These are phyloP conservation scores for Aspergillus flavus DNA, from an alignment of 2,329 filamentous ascomycete genomes.

Conservation along the genomic window DNA sequence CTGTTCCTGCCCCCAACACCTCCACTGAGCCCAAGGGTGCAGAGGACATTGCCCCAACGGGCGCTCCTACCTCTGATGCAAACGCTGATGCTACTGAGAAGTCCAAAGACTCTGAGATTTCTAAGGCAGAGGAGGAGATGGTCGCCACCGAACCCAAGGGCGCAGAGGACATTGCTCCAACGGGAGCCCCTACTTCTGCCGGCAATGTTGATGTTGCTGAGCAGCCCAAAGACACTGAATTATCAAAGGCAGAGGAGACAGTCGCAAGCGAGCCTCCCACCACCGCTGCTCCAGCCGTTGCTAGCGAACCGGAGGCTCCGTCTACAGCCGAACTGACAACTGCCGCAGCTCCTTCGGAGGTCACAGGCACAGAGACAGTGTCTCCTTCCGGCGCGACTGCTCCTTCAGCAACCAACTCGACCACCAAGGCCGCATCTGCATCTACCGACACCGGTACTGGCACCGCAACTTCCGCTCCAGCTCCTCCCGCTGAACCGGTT, in stretches of 20 bases:
- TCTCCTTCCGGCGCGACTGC: neutral
- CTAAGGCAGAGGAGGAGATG: constrained; percentile 13
- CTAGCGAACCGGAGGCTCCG: neutral
- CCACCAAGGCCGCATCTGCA: neutral
- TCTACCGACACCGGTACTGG: constrained; percentile 1
- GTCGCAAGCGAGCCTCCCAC: constrained; percentile 16
- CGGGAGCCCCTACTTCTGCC: constrained; percentile 16
- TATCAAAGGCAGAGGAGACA: constrained; percentile 14
- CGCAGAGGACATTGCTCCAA: constrained; percentile 9
- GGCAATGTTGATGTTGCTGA: constrained; percentile 16
- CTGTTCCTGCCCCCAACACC: neutral
- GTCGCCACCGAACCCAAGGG: constrained; percentile 1
- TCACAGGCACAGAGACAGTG: neutral
- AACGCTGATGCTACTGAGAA: constrained; percentile 16
- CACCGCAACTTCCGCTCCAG: neutral
- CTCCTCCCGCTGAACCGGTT: neutral
- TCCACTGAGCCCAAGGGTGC: constrained; percentile 3
- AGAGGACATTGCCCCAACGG: constrained; percentile 13
- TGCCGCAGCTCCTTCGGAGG: neutral
- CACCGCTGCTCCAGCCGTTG: constrained; percentile 8
- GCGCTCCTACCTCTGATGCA: constrained; percentile 13
- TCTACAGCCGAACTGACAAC: constrained; percentile 7
- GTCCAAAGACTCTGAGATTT: constrained; percentile 13
- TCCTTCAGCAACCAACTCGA: neutral
- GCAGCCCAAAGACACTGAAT: constrained; percentile 14